phyloP scores from a whole-genome alignment of 1,284 basidiomycete species.

The Ceratobasidium papillatum region DNA sequence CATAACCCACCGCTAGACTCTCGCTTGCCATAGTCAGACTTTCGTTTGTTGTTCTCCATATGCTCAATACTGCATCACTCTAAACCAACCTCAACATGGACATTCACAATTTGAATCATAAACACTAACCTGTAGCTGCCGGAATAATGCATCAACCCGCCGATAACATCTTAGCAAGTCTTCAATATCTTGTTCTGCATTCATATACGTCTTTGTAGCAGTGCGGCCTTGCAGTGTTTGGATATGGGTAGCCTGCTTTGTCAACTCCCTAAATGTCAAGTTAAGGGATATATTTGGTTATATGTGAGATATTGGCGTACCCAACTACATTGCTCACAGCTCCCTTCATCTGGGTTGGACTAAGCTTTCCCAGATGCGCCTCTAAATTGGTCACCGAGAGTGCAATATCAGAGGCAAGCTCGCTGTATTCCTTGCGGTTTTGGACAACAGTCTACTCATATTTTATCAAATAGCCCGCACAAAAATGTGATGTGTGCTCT shows the following conservation, averaged over 20 bases:
- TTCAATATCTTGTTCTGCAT: background rate
- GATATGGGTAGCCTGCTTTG: background rate
- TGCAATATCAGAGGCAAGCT: background rate
- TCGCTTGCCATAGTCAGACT: background rate
- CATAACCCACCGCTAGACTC: background rate
- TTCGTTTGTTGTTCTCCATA: slow-evolving; percentile 3
- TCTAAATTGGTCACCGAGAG: background rate
- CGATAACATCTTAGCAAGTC: background rate
- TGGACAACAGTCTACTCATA: background rate
- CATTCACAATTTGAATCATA: background rate
- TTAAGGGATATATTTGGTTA: background rate
- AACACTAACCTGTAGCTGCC: background rate
- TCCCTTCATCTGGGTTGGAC: background rate
- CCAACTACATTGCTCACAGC: background rate
- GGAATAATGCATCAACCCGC: background rate
- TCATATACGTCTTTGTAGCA: background rate
- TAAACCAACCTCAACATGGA: background rate
- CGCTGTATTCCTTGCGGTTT: background rate
- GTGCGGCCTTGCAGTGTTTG: background rate
- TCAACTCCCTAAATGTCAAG: background rate
- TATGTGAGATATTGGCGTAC: background rate
- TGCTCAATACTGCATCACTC: background rate
- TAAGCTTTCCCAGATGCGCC: background rate
- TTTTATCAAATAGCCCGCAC: background rate
- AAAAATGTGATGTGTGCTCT: background rate